Evolutionary conservation across 1,284 basidiomycete species (phyloP).

Genomic region (Testicularia cyperi): DNA sequence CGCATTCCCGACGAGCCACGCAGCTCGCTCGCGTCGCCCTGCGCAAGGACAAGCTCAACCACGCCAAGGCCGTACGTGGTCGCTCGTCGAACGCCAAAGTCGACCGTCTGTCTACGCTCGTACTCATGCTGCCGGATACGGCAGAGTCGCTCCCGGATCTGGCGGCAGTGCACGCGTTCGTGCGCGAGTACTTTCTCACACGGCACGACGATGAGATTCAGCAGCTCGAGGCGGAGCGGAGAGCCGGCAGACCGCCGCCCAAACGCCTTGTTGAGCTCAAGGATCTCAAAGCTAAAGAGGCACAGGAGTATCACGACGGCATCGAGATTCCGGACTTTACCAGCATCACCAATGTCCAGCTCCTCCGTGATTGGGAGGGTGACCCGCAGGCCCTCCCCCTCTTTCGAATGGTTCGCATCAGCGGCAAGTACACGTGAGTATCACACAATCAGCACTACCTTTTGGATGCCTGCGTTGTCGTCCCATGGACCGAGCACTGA

Average conservation of each 20-base stretch:
- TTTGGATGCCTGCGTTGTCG: no score
- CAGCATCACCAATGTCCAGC: slow-evolving; percentile 45
- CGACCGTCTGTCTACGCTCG: slow-evolving; percentile 51
- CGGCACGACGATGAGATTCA: slow-evolving; percentile 49
- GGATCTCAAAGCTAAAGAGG: slow-evolving; percentile 36
- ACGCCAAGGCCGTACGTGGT: slow-evolving; percentile 28
- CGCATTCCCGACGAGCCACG: slow-evolving; percentile 51
- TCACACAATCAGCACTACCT: no score
- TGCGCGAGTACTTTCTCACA: slow-evolving; percentile 43
- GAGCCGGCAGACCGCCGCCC: slow-evolving; percentile 46
- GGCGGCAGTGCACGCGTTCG: slow-evolving; percentile 45
- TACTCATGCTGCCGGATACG: slow-evolving; percentile 52
- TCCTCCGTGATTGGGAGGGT: slow-evolving; percentile 55
- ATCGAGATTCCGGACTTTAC: slow-evolving; percentile 55
- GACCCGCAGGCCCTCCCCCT: slow-evolving; percentile 51
- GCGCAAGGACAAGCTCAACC: slow-evolving; percentile 42
- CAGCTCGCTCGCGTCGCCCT: slow-evolving; percentile 49
- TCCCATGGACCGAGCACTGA: no score
- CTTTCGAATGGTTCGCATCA: slow-evolving; percentile 56
- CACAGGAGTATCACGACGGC: slow-evolving; percentile 49
- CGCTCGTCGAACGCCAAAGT: slow-evolving; percentile 44
- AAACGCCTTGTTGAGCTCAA: slow-evolving; percentile 50
- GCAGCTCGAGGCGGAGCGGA: slow-evolving; percentile 32
- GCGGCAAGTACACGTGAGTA: slow-evolving; percentile 41
- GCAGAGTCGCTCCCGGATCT: slow-evolving; percentile 46